Evolutionary conservation across 208 protist species (phyloP).

Genomic region (Trypanosoma cruzi): DNA sequence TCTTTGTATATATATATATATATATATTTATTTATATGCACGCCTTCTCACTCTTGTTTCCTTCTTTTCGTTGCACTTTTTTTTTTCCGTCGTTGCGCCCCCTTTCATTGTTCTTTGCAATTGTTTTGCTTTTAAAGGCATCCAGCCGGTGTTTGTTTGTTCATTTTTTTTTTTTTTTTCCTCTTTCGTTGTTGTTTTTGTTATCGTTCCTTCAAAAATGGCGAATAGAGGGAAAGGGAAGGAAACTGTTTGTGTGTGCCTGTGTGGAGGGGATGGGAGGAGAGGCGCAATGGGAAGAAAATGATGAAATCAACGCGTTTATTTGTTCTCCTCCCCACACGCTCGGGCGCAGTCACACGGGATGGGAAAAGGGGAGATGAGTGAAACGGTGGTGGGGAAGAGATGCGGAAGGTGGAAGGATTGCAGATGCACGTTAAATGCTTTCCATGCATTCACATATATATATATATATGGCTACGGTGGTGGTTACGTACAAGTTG

Average conservation of each 20-base stretch:
- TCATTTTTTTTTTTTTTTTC: neutral
- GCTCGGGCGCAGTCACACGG: neutral
- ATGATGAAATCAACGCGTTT: neutral
- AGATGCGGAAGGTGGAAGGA: neutral
- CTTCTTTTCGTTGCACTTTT: conserved; percentile 2
- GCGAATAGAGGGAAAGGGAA: neutral
- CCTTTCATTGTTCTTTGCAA: neutral
- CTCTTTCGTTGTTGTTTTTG: no score
- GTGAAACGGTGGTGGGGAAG: neutral
- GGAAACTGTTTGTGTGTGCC: neutral
- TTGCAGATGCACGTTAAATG: neutral
- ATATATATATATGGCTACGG: no score
- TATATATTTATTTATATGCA: no score
- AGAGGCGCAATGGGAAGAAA: neutral
- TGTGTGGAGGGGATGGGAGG: no score
- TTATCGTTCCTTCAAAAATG: neutral
- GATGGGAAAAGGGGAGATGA: neutral
- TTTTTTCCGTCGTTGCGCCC: conserved; percentile 10
- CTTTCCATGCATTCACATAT: neutral
- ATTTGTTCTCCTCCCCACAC: no score
- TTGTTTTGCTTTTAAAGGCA: neutral
- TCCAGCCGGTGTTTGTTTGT: no score
- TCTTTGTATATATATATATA: no score
- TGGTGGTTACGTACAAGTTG: neutral
- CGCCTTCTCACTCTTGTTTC: no score